Evolutionary conservation across 1,284 basidiomycete genomes (phyloP), one percentile per base, ranked within the genome.

Genomic region (Ustilago loliicola): DNA sequence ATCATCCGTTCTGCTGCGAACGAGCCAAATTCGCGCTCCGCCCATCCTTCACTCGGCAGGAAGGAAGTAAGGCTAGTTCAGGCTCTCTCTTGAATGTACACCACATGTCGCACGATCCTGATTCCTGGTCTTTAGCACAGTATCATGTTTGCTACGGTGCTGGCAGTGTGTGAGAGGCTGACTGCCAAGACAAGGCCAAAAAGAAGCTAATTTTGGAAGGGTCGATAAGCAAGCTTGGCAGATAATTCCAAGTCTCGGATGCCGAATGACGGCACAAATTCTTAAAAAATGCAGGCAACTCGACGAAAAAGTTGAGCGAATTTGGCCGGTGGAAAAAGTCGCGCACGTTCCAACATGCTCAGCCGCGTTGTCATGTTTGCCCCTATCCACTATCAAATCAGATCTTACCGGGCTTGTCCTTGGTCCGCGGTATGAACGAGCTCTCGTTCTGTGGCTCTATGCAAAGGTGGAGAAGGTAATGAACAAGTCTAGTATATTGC

Each of bases 191-290:
- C 54, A 30, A 56, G 27, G 25, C 7, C 48, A 51, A 52, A 56
- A 25, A 32, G 17, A 47, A 47, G 21, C n/a, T 10, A 42, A 21
- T 19, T 38, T 36, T 38, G n/a, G 38, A 25, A 13, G 42, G 23
- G 19, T 54, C 58, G 63, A 65, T 57, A 65, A 65, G 55, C 36
- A n/a, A 21, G 38, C 50, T 36, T 65, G 63, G 56, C 57, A 47
- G 34, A 23, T 51, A 25, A 32, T 34, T 27, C n/a, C 23, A 15
- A n/a, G 38, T 40, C 6, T 27, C n/a, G n/a, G 19, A 64, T 53
- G 29, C 55, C 55, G 62, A 58, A 48, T 58, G 62, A 58, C 47
- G 55, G 55, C 32, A 48, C 38, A 17, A 11, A 45, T 21, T 42
- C 5, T 45, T 25, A 27, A 25, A 45, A 55, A 62, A 52, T 30